Evolutionary conservation across 75 land plant species (phyloP).

Genomic region (Adiantum capillusveneris): DNA sequence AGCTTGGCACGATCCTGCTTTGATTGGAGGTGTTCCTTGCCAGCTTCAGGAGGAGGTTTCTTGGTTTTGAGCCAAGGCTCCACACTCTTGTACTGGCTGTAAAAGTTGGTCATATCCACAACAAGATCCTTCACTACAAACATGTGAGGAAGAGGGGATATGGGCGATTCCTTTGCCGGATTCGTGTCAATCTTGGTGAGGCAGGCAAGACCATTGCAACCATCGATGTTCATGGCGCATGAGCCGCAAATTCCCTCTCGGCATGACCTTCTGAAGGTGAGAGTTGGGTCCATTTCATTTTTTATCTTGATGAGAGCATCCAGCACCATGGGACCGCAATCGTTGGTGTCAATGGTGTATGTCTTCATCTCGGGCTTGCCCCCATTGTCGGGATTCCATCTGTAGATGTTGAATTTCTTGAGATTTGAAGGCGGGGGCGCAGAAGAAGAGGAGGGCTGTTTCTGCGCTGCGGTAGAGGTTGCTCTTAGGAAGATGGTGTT

Average conservation of each 20-base stretch:
- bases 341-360: slow-evolving; percentile 58
- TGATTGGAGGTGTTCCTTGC: slow-evolving; percentile 76
- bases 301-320: slow-evolving; percentile 96
- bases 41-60: slow-evolving; percentile 23
- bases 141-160: slow-evolving; percentile 93
- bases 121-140: slow-evolving; percentile 89
- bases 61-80: slow-evolving; percentile 97
- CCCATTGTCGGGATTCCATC: slow-evolving; percentile 46
- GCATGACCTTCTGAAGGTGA: slow-evolving; percentile 90
- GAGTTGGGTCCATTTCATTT: slow-evolving; percentile 77
- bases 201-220: slow-evolving; percentile 88
- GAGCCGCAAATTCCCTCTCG: slow-evolving; percentile 99
- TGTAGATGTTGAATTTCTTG: slow-evolving; percentile 54
- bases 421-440: slow-evolving; percentile 6
- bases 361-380: slow-evolving; percentile 41
- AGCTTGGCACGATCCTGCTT: slow-evolving; percentile 80
- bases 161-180: slow-evolving; percentile 25
- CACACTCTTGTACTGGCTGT: slow-evolving; percentile 85
- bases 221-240: slow-evolving; percentile 96
- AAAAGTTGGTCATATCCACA: slow-evolving; percentile 96
- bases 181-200: slow-evolving; percentile 63
- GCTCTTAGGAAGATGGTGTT: not conserved
- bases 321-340: slow-evolving; percentile 97
- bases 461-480: not conserved
- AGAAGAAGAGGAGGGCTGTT: not conserved